Evolutionary conservation across 2,329 filamentous ascomycete genomes (phyloP).

Genomic region (Pseudocercospora vitis): DNA sequence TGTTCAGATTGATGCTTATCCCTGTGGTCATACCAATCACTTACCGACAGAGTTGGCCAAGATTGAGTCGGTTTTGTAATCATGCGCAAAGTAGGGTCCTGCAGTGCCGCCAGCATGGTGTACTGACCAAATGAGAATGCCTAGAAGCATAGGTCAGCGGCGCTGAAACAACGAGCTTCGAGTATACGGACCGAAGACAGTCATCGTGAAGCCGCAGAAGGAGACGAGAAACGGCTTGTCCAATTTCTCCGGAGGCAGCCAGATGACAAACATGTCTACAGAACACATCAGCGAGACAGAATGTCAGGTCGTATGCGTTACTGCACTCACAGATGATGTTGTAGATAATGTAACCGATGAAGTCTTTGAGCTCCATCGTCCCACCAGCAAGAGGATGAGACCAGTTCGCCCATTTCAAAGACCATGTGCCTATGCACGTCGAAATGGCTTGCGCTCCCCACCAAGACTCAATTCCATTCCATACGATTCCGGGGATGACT

Average conservation of each 20-base stretch:
- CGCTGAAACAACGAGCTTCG: neutral
- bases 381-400: conserved; percentile 16
- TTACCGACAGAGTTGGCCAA: conserved; percentile 16
- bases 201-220: conserved; percentile 15
- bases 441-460: conserved; percentile 20
- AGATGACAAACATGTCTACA: conserved; percentile 14
- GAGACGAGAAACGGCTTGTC: conserved; percentile 18
- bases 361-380: conserved; percentile 20
- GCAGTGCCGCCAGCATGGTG: conserved; percentile 17
- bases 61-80: conserved; percentile 16
- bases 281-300: neutral
- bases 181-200: conserved; percentile 12
- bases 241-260: conserved; percentile 20
- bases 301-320: no score
- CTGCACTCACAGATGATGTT: conserved; percentile 14
- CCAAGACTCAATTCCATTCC: conserved; percentile 22
- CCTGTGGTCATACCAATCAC: neutral
- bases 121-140: conserved; percentile 18
- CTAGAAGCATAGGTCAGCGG: neutral
- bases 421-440: conserved; percentile 21
- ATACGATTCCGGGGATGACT: conserved; percentile 19
- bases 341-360: conserved; percentile 24
- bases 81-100: conserved; percentile 20
- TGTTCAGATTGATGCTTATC: neutral
- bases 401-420: conserved; percentile 20